A percentile compares a stretch with the other conserved stretches of the same genome.
Evolutionary conservation across 148 eudicot species (phyloP).

Genomic region (Gaultheria prostrata): DNA sequence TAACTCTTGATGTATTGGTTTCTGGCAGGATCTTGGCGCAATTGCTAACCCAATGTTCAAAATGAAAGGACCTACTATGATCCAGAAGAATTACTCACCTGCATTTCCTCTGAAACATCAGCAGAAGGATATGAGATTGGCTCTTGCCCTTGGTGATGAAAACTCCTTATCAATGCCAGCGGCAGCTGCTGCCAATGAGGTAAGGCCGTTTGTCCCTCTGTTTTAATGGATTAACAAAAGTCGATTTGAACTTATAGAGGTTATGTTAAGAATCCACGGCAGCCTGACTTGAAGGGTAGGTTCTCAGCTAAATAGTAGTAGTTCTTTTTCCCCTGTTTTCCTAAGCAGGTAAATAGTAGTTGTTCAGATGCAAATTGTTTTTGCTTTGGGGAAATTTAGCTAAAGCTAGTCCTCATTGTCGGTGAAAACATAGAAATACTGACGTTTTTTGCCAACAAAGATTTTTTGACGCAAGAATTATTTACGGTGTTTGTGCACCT

Average conservation of each 20-base stretch:
- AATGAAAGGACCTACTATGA: conserved; percentile 93
- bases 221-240: neutral
- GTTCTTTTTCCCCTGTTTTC: neutral
- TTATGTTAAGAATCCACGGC: neutral
- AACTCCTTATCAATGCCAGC: conserved; percentile 89
- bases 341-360: neutral
- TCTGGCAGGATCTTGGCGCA: conserved; percentile 79
- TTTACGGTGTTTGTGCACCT: neutral
- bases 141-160: conserved; percentile 93
- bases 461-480: neutral
- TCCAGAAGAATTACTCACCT: conserved; percentile 65
- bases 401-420: neutral
- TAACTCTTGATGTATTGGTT: conserved; percentile 14
- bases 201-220: conserved; percentile 16
- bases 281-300: neutral
- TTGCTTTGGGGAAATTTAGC: neutral
- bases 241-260: neutral
- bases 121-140: conserved; percentile 98
- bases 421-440: too few species aligned
- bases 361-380: neutral
- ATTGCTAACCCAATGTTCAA: conserved; percentile 97
- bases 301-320: neutral
- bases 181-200: conserved; percentile 98
- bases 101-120: conserved; percentile 98
- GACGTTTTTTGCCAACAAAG: neutral